These are phyloP conservation scores for Phanerochaete carnosa DNA, from an alignment of 768 basidiomycete species.

Conservation along the genomic window DNA sequence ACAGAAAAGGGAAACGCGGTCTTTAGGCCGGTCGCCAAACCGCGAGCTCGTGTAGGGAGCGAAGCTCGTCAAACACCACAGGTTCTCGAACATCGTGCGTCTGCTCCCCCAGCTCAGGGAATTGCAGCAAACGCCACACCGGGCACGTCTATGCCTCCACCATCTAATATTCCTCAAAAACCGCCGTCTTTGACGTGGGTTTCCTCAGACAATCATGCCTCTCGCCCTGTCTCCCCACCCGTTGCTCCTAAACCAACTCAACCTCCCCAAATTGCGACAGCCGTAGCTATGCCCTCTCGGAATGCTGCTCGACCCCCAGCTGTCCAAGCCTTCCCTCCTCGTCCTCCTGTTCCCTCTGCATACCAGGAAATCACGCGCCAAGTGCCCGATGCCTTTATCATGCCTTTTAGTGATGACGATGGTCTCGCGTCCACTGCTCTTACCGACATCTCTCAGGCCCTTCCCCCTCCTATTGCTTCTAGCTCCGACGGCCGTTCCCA, in stretches of 20 bases:
- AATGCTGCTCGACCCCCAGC: neutral
- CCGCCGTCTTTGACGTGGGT: neutral
- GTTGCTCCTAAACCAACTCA: neutral
- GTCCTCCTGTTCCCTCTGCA: neutral
- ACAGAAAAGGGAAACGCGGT: slow-evolving; percentile 70
- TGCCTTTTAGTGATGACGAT: neutral
- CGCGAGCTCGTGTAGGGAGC: slow-evolving; percentile 39
- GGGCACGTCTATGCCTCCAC: slow-evolving; percentile 4
- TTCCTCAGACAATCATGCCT: neutral
- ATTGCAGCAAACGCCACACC: neutral
- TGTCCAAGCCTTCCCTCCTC: neutral
- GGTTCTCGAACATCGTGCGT: slow-evolving; percentile 15
- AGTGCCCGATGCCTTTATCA: neutral
- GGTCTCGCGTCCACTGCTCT: neutral
- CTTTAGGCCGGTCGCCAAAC: slow-evolving; percentile 65
- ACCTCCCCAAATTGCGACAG: neutral
- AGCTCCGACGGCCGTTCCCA: neutral
- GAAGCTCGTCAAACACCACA: slow-evolving; percentile 23
- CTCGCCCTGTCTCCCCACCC: neutral
- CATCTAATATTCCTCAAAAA: slow-evolving; percentile 14
- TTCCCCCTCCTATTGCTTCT: neutral
- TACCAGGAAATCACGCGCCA: neutral
- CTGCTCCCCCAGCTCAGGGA: neutral
- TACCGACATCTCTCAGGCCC: neutral
- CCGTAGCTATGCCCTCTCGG: slow-evolving; percentile 1